These are phyloP conservation scores for Pyrus betulifolia DNA, from an alignment of 306 rosid species.

Conservation along the genomic window DNA sequence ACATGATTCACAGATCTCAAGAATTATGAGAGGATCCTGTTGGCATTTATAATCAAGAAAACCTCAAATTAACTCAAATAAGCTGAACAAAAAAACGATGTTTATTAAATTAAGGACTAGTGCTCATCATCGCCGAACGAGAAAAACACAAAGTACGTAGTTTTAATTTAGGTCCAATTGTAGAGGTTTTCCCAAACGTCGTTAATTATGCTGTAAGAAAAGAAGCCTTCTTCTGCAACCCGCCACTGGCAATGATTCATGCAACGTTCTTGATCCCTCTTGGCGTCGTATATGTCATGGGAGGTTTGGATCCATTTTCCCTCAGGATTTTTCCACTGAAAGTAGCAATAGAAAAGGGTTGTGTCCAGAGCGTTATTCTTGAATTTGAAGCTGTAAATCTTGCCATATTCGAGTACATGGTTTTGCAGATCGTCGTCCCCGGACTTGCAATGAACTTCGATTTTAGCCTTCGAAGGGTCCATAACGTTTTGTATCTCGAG, in stretches of 20 bases:
- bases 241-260: not conserved
- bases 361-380: not conserved
- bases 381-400: not conserved
- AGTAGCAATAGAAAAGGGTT: not conserved
- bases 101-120: not conserved
- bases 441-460: not conserved
- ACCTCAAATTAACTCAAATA: too few species aligned
- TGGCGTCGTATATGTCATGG: not conserved
- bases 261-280: not conserved
- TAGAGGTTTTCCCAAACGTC: not conserved
- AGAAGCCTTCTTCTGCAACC: not conserved
- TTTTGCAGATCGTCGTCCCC: not conserved
- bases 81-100: too few species aligned
- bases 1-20: too few species aligned
- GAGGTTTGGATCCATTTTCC: not conserved
- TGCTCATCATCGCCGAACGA: not conserved
- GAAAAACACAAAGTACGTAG: too few species aligned
- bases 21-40: too few species aligned
- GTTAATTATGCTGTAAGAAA: not conserved
- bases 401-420: not conserved
- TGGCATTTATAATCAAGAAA: too few species aligned
- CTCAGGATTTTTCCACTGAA: not conserved
- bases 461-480: not conserved
- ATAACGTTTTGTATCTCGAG: not conserved
- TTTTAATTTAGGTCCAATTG: not conserved